Conservation (phyloP, 1,139 yeast genomes). For the Yamadazyma taylorii region DNA sequence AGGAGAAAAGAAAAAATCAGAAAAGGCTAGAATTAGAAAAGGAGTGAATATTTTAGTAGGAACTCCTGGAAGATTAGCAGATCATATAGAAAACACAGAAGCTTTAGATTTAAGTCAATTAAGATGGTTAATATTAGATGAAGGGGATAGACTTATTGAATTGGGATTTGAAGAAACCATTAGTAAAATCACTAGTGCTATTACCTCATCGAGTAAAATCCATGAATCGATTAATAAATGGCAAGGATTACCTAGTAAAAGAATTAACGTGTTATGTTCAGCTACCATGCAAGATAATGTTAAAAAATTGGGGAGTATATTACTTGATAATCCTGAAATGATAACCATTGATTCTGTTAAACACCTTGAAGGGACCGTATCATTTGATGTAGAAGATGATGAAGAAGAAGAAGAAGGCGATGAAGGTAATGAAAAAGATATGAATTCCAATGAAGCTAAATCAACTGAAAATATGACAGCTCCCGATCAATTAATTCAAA, state of each 20-base stretch:
- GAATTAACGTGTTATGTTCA: slow-evolving; percentile 85
- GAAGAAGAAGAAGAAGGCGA: too few relatives aligned
- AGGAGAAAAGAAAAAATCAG: slow-evolving; percentile 91
- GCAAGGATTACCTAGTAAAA: slow-evolving; percentile 62
- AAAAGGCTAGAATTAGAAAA: slow-evolving; percentile 85
- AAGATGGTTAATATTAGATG: slow-evolving; percentile 85
- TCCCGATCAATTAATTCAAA: slow-evolving; percentile 88
- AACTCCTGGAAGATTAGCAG: slow-evolving; percentile 90
- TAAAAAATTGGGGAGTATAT: slow-evolving; percentile 73
- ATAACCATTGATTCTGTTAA: slow-evolving; percentile 38
- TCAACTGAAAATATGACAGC: slow-evolving; percentile 42
- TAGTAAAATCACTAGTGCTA: slow-evolving; percentile 63
- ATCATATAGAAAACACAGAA: slow-evolving; percentile 84
- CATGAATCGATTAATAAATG: slow-evolving; percentile 37
- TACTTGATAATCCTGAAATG: slow-evolving; percentile 71
- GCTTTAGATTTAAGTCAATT: slow-evolving; percentile 70
- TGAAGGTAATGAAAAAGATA: too few relatives aligned
- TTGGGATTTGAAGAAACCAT: slow-evolving; percentile 94
- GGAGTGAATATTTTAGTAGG: slow-evolving; percentile 89
- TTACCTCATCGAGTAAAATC: slow-evolving; percentile 48
- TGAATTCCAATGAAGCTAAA: too few relatives aligned
- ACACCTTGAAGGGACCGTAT: slow-evolving; percentile 32
- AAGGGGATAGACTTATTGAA: slow-evolving; percentile 94
- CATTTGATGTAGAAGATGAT: slow-evolving; percentile 38
- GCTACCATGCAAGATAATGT: slow-evolving; percentile 90